Conservation (phyloP, 2,329 filamentous ascomycete genomes). For the Huntiella bhutanensis region DNA sequence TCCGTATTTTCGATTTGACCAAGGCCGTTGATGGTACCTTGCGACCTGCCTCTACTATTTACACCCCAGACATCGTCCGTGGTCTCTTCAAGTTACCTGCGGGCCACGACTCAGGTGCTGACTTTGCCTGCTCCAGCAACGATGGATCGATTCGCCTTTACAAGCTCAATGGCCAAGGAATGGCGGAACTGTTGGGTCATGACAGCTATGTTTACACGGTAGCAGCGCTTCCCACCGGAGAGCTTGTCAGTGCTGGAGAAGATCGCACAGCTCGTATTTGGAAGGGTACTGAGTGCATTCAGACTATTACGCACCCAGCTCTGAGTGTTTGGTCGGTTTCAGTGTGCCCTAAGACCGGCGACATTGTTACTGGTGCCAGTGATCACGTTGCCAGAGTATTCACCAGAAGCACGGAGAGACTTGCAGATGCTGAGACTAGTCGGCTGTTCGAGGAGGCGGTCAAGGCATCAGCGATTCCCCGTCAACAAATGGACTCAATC, state of each 20-base stretch:
- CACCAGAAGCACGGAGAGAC: constrained; percentile 48
- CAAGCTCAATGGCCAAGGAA: constrained; percentile 58
- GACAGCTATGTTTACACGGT: constrained; percentile 91
- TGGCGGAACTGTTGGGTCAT: constrained; percentile 68
- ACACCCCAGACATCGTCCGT: constrained; percentile 66
- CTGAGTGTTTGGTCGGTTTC: constrained; percentile 92
- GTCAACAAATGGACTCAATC: constrained; percentile 64
- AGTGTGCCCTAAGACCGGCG: constrained; percentile 62
- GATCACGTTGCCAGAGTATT: constrained; percentile 76
- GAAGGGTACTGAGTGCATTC: constrained; percentile 64
- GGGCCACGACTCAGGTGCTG: constrained; percentile 60
- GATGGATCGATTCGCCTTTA: constrained; percentile 78
- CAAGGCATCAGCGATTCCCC: constrained; percentile 66
- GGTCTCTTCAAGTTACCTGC: constrained; percentile 68
- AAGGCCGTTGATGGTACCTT: constrained; percentile 35
- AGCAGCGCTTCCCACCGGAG: constrained; percentile 57
- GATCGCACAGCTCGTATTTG: constrained; percentile 87
- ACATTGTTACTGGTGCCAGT: constrained; percentile 86
- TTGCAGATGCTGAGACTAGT: constrained; percentile 49
- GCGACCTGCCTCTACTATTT: constrained; percentile 33
- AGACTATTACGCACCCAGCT: constrained; percentile 92
- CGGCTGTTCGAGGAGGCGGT: constrained; percentile 66
- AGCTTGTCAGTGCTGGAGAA: constrained; percentile 80
- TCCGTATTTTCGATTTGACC: constrained; percentile 63
- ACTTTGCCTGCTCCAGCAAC: constrained; percentile 91